Evolutionary conservation across 2,329 filamentous ascomycete species (phyloP), one percentile per base, ranked within the genome.

Genomic region (Septoria petroselini): DNA sequence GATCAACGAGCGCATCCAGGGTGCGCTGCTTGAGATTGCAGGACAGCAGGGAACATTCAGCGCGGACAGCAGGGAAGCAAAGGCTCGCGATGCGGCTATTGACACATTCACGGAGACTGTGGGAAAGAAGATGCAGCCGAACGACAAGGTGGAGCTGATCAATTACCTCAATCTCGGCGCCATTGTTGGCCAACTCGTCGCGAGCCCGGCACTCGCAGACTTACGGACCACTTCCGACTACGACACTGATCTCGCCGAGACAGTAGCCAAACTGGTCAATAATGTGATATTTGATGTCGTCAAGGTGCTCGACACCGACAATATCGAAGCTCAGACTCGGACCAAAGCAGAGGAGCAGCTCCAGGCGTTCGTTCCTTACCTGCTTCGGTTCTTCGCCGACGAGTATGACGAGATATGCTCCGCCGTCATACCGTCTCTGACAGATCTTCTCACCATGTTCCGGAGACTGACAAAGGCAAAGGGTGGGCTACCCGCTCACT

Each of bases 381-480:
- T 97, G 9, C 76, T 98, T 42, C 87, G 91, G 31, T 96, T 96
- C 75, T 96, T 98, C 72, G 87, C 90, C 18, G 93, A 98, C 70
- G 91, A 98, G 67, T 98, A 94, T 68, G 93, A 98, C 69, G 93
- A 98, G 73, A 85, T 98, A 60, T 97, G 93, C 75, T 94, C 91
- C 29, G 93, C 89, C 9, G 89, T 97, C 51, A 95, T 98, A 54
- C 88, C 91, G 17, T 91, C 88, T 30, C 81, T 97, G 48, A 95
- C 88, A 41, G 94, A 98, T 63, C 80, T 97, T 41, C 80, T 98
- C 53, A 90, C 89, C 21, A 91, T 95, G 68, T 80, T 97, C 58
- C 85, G 93, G 50, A 95, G 91, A 70, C 76, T 90, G 30, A 80
- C 79, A 62, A 83, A 80, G 63, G 69, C 72, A 44, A 79, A 76